Base-by-base conservation (phyloP, 1,139 yeast genomes). In the Kodamaea derodonti region DNA sequence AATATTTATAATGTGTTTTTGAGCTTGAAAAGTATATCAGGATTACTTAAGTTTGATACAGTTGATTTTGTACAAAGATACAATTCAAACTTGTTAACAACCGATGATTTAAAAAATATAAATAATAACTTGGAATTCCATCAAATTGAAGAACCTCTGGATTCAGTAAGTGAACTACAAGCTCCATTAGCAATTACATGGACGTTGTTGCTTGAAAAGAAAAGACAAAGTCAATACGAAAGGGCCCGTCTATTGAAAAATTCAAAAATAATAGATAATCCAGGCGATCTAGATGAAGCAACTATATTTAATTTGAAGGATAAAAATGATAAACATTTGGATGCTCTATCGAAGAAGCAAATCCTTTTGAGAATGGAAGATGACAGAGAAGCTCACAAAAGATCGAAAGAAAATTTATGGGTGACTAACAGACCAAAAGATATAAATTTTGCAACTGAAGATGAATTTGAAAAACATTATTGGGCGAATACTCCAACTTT, bases 371-470 rank as follows among this genome's bases (percentile, higher is more conserved):
- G 95, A 40, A 84, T 87, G 78, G 95, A 87, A 52, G 92, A 84
- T 42, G 95, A 87, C 53, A 63, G 95, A 45, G 96, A 87, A 53
- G 66, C 92, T 7, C 87, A 84, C 46, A 87, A 87, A 52, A 70
- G 84, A 39, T 75, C 83, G 12, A 84, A 86, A 47, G 95, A 87
- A 50, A 73, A 69, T 16, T 62, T 80, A 23, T 85, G 95, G 95
- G 74, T 78, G 11, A 78, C 83, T 0, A 69, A 69, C 20, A 54
- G 84, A 40, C 71, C 73, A 13, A 64, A 65, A 35, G 65, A 64
- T 4, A 33, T 56, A 1, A 54, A 41, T 28, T 54, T 51, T 20
- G 59, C 72, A 4, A 64, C 72, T 1, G 75, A 72, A 34, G 65
- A 63, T 3, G 95, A 85, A 51, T 84, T 85, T 48, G 62, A 72